Evolutionary conservation across 352 stramenopile genomes (phyloP).

Genomic region (Pythium coloratum): DNA sequence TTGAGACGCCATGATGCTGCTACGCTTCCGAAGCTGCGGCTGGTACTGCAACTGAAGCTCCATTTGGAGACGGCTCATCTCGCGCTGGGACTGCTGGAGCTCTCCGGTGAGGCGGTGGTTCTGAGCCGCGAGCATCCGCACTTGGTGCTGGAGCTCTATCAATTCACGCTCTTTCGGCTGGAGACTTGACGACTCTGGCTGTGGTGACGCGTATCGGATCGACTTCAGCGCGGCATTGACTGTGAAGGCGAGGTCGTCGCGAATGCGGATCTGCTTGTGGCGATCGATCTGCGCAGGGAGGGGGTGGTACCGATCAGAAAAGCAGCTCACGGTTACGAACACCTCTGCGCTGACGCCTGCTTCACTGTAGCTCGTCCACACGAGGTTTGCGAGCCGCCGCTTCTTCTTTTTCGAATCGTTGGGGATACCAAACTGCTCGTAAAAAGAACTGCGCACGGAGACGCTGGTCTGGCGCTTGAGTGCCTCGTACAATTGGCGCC

Average conservation of each 20-base stretch:
- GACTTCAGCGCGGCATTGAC: constrained; percentile 80
- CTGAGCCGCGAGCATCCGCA: constrained; percentile 61
- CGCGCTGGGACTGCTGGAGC: constrained; percentile 48
- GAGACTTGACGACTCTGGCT: constrained; percentile 26
- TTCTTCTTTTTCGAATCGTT: constrained; percentile 68
- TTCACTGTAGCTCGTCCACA: constrained; percentile 64
- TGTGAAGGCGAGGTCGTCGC: constrained; percentile 72
- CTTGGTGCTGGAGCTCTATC: constrained; percentile 54
- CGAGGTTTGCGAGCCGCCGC: constrained; percentile 52
- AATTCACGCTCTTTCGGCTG: constrained; percentile 39
- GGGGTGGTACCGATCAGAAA: constrained; percentile 49
- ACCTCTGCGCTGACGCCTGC: constrained; percentile 68
- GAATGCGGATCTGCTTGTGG: constrained; percentile 74
- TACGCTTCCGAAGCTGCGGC: constrained; percentile 41
- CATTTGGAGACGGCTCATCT: constrained; percentile 55
- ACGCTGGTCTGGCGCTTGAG: constrained; percentile 51
- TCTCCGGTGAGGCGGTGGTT: constrained; percentile 60
- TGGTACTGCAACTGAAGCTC: constrained; percentile 53
- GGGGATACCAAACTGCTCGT: constrained; percentile 63
- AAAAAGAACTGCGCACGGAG: constrained; percentile 50
- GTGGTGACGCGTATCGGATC: constrained; percentile 47
- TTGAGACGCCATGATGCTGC: constrained; percentile 27
- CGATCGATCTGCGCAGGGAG: constrained; percentile 64
- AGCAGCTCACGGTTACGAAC: constrained; percentile 55
- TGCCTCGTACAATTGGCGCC: constrained; percentile 50